Base-by-base conservation (phyloP, 306 rosid genomes). In the Lathyrus oleraceus region DNA sequence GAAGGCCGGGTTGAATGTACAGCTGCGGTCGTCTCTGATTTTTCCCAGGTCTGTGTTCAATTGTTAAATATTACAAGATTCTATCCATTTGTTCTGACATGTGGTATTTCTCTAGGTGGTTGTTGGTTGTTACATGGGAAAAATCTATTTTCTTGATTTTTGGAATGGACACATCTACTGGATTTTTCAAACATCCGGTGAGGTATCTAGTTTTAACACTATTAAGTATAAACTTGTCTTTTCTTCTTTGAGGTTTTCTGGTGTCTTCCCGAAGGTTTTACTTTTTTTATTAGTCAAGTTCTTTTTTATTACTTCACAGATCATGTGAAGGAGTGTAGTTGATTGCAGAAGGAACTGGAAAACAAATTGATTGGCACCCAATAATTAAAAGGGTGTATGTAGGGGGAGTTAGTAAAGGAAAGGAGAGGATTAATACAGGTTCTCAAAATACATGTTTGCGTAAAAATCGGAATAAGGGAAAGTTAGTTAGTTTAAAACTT, bases 1-100 rank as follows among this genome's bases (percentile, higher is more conserved):
- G 97, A 93, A 73, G 98, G 97, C 17, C 86, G 96, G 9, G 42
- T 93, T 79, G 98, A 93, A 78, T 86, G 96, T 76, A 86, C 98
- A 38, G 91, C 98, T 17, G 90, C 93, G 71, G 76, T 88, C 72
- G 79, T 88, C 72, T 87, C 84, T 12, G 87, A 90, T 72, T 93
- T 90, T 73, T 86, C 91, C 30, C 98, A 90, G 96, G 98, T 90
- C 75, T 56, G 35, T 40, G 57, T 81, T 76, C 36, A 16, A 62
- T 67, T 78, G 59, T 67, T 48, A 48, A 47, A 30, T 42, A 32
- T 35, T 64, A 52, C 27, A 60, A 12, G 63, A 64, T 10, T 49
- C 49, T 65, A 57, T 56, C 28, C 52, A 57, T 60, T 57, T 80
- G 61, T 80, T 65, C 84, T 76, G 60, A 69, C 69, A 15, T 14